phyloP scores from a whole-genome alignment of 768 basidiomycete genomes.

The Fomitopsis serialis region DNA sequence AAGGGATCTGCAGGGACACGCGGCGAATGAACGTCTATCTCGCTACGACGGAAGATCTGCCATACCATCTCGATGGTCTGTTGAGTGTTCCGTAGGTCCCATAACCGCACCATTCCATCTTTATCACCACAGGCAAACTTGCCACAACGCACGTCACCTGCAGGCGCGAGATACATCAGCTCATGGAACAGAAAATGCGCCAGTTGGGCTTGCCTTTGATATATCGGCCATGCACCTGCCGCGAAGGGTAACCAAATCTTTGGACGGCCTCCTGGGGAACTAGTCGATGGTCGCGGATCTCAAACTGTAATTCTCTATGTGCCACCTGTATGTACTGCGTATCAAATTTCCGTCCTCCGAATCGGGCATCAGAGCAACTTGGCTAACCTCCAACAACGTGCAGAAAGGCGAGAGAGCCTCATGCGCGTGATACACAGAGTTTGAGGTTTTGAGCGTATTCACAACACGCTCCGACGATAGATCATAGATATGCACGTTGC shows the following conservation, averaged over 20 bases:
- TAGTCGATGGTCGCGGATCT: constrained; percentile 42
- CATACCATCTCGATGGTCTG: constrained; percentile 13
- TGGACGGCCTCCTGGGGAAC: constrained; percentile 30
- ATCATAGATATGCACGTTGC: constrained; percentile 40
- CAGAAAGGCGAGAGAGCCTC: constrained; percentile 32
- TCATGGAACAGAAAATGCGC: background rate
- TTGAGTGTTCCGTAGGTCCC: constrained; percentile 42
- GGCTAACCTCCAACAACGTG: constrained; percentile 38
- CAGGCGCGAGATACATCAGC: background rate
- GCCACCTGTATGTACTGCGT: constrained; percentile 29
- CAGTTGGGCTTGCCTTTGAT: constrained; percentile 34
- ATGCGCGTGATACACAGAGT: constrained; percentile 40
- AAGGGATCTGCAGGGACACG: constrained; percentile 23
- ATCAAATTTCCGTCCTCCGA: background rate
- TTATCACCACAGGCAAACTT: constrained; percentile 40
- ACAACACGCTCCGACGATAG: constrained; percentile 39
- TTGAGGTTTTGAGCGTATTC: constrained; percentile 35
- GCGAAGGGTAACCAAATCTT: constrained; percentile 38
- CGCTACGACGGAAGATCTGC: constrained; percentile 13
- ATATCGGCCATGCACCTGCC: constrained; percentile 36
- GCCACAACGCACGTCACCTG: constrained; percentile 16
- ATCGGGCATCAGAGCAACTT: background rate
- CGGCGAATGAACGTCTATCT: background rate
- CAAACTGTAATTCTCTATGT: constrained; percentile 47
- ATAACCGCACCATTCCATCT: constrained; percentile 37